phyloP scores from a whole-genome alignment of 2,329 filamentous ascomycete genomes.

The Trichoderma sp. region DNA sequence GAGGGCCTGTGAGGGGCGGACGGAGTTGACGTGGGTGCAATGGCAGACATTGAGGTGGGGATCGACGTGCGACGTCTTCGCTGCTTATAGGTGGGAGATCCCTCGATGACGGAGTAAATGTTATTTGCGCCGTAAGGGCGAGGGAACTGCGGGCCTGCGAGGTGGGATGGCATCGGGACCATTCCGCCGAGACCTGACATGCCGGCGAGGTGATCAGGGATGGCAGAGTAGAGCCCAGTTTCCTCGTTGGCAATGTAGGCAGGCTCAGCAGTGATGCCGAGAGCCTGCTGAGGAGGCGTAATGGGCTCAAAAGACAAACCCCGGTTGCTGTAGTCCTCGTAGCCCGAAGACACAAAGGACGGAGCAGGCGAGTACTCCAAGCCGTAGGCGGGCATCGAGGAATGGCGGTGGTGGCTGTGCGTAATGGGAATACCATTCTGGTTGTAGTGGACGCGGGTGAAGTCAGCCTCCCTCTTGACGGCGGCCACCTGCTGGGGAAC shows the following conservation, averaged over 20 bases:
- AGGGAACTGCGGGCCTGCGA: constrained; percentile 76
- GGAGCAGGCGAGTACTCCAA: constrained; percentile 97
- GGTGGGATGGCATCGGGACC: constrained; percentile 83
- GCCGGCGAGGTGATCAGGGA: constrained; percentile 75
- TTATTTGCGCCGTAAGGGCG: constrained; percentile 70
- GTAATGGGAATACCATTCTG: constrained; percentile 83
- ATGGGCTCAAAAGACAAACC: constrained; percentile 96
- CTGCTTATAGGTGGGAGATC: constrained; percentile 98
- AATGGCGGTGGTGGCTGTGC: constrained; percentile 84
- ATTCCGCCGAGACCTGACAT: constrained; percentile 79
- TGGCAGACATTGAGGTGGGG: constrained; percentile 69
- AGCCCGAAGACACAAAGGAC: constrained; percentile 97
- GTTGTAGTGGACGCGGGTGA: constrained; percentile 78
- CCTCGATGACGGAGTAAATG: constrained; percentile 94
- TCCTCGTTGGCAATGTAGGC: constrained; percentile 98
- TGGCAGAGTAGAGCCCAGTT: constrained; percentile 90
- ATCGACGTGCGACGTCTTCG: constrained; percentile 90
- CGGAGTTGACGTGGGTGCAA: constrained; percentile 61
- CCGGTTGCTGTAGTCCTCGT: constrained; percentile 95
- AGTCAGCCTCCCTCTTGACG: constrained; percentile 88
- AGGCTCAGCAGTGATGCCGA: constrained; percentile 79
- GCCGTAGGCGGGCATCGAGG: constrained; percentile 94
- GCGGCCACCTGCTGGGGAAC: constrained; percentile 63
- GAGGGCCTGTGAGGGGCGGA: constrained; percentile 71
- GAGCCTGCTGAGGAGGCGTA: constrained; percentile 87